Evolutionary conservation across 495 filamentous ascomycete species (phyloP), one percentile per base, ranked within the genome.

Genomic region (Penicillium subrubescens): DNA sequence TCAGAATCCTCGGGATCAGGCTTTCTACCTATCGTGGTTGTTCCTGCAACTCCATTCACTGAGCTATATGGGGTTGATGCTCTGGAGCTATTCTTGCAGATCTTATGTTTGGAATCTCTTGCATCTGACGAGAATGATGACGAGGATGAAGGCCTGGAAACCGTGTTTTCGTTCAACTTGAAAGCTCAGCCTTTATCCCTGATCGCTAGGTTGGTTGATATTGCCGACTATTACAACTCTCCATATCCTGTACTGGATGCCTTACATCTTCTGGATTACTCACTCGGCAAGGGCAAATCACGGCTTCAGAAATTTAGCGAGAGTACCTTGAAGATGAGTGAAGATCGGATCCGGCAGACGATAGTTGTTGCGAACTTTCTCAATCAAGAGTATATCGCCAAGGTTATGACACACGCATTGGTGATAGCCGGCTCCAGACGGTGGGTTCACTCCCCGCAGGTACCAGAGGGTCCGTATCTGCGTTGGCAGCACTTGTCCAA

Each of bases 401-500:
- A 76, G 57, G 63, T 73, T 15, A 61, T 72, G 41, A 74, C 77
- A 2, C 80, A 82, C 62, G 82, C 88, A 33, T 70, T 97, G 48
- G 84, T 95, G 44, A 67, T 90, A 52, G 75, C 82, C 48, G 92
- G 91, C 11, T 92, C 90, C 7, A 77, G 72, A 21, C 81, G 75
- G 41, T 95, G 92, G 92, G 71, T 67, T 23, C 70, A 79, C 21
- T 73, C 75, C 19, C 51, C 73, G 23, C 69, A 75, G 27, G 21
- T 27, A 12, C 59, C 34, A 14, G 23, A 14, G 7, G 10, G 12
- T 25, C 35, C 50, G 19, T 71, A 74, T 34, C 75, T 86, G 17
- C 76, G 83, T 3, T 96, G 92, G 92, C 90, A 89, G 84, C 83
- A 90, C 66, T 73, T 96, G n/a, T 87, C 89, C 0, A 78, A 86